phyloP scores from a whole-genome alignment of 352 stramenopile genomes.

The Phytopythium montanum region DNA sequence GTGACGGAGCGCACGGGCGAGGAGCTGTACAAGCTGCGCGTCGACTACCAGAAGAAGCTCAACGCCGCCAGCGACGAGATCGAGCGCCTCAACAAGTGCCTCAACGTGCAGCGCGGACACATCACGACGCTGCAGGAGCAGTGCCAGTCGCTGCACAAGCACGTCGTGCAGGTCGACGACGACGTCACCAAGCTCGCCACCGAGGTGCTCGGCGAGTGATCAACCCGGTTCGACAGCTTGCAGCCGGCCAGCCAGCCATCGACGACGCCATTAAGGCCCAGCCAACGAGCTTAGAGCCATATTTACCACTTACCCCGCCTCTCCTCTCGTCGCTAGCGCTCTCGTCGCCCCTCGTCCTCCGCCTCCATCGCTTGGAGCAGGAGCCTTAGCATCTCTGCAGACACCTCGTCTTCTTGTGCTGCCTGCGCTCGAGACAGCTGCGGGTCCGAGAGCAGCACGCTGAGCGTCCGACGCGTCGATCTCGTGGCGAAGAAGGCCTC shows the following conservation, averaged over 20 bases:
- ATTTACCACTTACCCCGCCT: slow-evolving; percentile 1
- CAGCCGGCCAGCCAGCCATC: too few species aligned
- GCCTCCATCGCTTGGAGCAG: slow-evolving; percentile 45
- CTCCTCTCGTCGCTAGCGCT: background rate
- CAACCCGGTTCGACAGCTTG: background rate
- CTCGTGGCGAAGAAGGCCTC: slow-evolving; percentile 90
- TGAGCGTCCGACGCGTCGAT: slow-evolving; percentile 52
- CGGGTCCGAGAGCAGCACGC: slow-evolving; percentile 54
- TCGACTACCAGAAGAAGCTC: slow-evolving; percentile 83
- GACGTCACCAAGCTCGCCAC: slow-evolving; percentile 81
- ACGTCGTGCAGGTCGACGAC: slow-evolving; percentile 83
- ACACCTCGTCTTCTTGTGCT: slow-evolving; percentile 43
- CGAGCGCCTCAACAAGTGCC: slow-evolving; percentile 80
- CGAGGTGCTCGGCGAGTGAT: slow-evolving; percentile 72
- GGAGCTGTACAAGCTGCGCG: slow-evolving; percentile 68
- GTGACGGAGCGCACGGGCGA: slow-evolving; percentile 77
- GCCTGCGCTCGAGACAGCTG: slow-evolving; percentile 27
- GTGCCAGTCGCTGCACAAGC: slow-evolving; percentile 80
- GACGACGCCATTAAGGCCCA: too few species aligned
- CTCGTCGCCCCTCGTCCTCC: slow-evolving; percentile 11
- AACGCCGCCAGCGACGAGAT: slow-evolving; percentile 81
- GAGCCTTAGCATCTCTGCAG: slow-evolving; percentile 47
- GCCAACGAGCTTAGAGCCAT: background rate
- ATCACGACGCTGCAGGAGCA: slow-evolving; percentile 84
- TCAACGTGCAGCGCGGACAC: slow-evolving; percentile 78